Percentiles rank a stretch among this genome's conserved stretches.
phyloP scores from a whole-genome alignment of 495 filamentous ascomycete species.

The Pyrenula massariospora region DNA sequence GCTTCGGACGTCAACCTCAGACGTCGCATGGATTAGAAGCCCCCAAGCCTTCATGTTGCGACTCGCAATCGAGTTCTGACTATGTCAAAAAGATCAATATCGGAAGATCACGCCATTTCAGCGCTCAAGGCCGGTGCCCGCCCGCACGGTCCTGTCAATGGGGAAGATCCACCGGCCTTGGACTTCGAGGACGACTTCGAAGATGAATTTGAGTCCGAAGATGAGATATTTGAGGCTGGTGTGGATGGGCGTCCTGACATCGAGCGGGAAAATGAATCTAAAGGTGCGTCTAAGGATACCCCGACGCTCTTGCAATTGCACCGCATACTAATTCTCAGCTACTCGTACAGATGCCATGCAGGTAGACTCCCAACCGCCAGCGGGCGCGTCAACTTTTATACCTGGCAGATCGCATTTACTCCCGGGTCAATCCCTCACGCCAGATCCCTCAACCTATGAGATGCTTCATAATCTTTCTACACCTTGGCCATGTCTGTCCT shows the following conservation, averaged over 20 bases:
- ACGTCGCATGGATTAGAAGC: not conserved
- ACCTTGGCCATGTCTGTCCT: slow-evolving; percentile 92
- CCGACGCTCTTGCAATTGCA: not conserved
- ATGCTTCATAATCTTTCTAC: slow-evolving; percentile 90
- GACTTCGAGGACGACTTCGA: slow-evolving; percentile 95
- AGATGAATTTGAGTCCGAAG: slow-evolving; percentile 94
- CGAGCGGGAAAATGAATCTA: slow-evolving; percentile 75
- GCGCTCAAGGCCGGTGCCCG: slow-evolving; percentile 61
- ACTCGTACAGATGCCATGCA: slow-evolving; percentile 63
- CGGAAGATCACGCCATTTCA: slow-evolving; percentile 39
- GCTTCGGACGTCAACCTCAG: not conserved
- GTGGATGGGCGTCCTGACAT: slow-evolving; percentile 85
- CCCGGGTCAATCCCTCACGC: slow-evolving; percentile 78
- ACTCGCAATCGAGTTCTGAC: slow-evolving; percentile 12
- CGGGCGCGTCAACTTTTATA: slow-evolving; percentile 60
- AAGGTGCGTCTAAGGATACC: slow-evolving; percentile 33
- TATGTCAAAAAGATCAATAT: slow-evolving; percentile 62
- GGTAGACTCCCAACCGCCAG: slow-evolving; percentile 53
- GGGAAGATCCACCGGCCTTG: slow-evolving; percentile 48
- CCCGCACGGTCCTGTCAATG: slow-evolving; percentile 33
- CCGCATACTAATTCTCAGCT: not conserved
- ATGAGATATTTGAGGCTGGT: slow-evolving; percentile 89
- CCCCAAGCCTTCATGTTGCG: too few species aligned
- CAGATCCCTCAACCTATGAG: slow-evolving; percentile 84
- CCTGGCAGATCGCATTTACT: slow-evolving; percentile 78